Evolutionary conservation across 768 basidiomycete species (phyloP), one percentile per base, ranked within the genome.

Genomic region (Naematelia encephala): DNA sequence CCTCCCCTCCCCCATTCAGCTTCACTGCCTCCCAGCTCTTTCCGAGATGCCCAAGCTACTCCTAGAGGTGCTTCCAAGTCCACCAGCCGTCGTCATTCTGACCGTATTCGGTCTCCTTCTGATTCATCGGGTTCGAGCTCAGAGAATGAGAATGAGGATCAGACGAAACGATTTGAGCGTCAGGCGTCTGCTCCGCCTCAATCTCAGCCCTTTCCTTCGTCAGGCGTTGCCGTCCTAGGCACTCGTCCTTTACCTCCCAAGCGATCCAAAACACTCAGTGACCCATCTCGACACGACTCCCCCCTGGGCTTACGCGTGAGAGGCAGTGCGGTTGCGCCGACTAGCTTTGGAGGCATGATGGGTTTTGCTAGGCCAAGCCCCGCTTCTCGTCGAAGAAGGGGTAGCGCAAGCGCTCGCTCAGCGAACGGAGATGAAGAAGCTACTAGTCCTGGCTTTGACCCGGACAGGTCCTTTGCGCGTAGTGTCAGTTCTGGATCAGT

Each of bases 281-380:
- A 67, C 44, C 52, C 60, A 3, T 54, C 48, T 26, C 48, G 56
- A 26, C 29, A 61, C 16, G 64, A 61, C 26, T 66, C 67, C 1
- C 66, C 72, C 14, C 59, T 71, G 19, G 49, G 66, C 4, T 34
- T 47, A 14, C 56, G 68, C 22, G 26, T 57, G 12, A 59, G 67
- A 56, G 67, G 55, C 1, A 45, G 48, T n/a, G 56, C 21, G 27
- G 28, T 19, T 16, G 69, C 72, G 21, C 72, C 72, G 8, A 63
- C 61, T 22, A 63, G 56, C 34, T 67, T 66, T 44, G 63, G 62
- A 19, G 53, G 56, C 34, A 28, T 53, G 10, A 54, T 54, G 0
- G 60, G 57, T 3, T 73, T 73, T 47, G 71, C 71, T 14, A 34
- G 71, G 48, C 71, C 71, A 2, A 68, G 66, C 60, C 71, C 71